Percentiles rank a stretch among this genome's conserved stretches.
These are phyloP conservation scores for Lactarius pseudohatsudake DNA, from an alignment of 768 basidiomycete species.

Conservation along the genomic window DNA sequence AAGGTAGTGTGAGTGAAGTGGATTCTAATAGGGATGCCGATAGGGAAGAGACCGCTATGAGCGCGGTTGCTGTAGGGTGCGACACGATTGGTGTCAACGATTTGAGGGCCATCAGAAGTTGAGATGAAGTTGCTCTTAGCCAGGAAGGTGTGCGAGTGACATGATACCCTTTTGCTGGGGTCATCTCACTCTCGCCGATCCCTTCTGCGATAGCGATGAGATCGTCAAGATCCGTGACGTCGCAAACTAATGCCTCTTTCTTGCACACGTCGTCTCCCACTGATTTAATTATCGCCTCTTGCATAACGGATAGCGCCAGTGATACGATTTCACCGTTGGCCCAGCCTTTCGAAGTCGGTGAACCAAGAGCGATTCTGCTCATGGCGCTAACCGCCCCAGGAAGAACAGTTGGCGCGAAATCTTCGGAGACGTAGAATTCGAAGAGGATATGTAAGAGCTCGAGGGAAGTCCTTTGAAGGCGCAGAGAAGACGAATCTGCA, in stretches of 20 bases:
- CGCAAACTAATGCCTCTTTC: conserved; percentile 55
- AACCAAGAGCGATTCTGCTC: conserved; percentile 66
- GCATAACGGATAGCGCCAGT: conserved; percentile 57
- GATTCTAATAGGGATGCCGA: conserved; percentile 52
- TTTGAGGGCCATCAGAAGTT: conserved; percentile 81
- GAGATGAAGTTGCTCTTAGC: conserved; percentile 78
- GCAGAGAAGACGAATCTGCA: conserved; percentile 52
- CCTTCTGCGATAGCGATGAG: conserved; percentile 41
- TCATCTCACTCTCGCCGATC: background rate
- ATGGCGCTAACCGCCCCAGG: conserved; percentile 82
- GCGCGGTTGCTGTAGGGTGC: conserved; percentile 69
- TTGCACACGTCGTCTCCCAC: conserved; percentile 70
- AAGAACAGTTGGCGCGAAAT: conserved; percentile 65
- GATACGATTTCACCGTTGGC: conserved; percentile 69
- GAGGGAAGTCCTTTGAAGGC: conserved; percentile 67
- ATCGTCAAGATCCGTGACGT: conserved; percentile 62
- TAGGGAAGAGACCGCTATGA: conserved; percentile 55
- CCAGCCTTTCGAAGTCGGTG: conserved; percentile 58
- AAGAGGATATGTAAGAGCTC: conserved; percentile 56
- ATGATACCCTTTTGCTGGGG: conserved; percentile 8
- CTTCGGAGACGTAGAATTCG: conserved; percentile 45
- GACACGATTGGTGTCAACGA: conserved; percentile 66
- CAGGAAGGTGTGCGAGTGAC: conserved; percentile 53
- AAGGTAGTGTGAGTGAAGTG: conserved; percentile 64
- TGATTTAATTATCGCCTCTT: conserved; percentile 51